Evolutionary conservation across 2,329 filamentous ascomycete genomes (phyloP), one percentile per base, ranked within the genome.

Genomic region (Metarhizium album): DNA sequence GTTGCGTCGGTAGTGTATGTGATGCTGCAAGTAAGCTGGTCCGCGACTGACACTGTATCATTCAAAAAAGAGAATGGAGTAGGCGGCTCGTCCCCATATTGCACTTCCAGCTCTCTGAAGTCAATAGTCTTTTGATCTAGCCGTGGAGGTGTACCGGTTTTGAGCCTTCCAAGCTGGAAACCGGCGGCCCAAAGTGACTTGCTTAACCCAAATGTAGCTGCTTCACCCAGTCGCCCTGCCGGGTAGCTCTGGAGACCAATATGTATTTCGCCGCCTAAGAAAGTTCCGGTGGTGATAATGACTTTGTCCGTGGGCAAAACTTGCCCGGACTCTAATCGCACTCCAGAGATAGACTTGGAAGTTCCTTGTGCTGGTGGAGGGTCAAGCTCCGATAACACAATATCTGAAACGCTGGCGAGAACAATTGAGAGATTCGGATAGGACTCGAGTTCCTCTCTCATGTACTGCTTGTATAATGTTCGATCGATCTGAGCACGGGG

Each of bases 401-500:
- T 94, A 68, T 98, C 93, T 42, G 89, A 90, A 2, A 96, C 93
- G 60, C 86, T 96, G 6, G 86, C 91, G 57, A 88, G 80, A 46
- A 97, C 72, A 45, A 97, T 81, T 22, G 81, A 86, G 55, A 98
- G 68, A 55, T 90, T 90, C 37, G 82, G 77, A 57, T 95, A 96
- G 3, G 74, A 70, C 55, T 81, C 70, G 58, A 98, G 80, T 70
- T 96, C 90, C 60, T 89, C 86, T 53, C 80, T 81, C 93, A 98
- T 97, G 64, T 95, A 79, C 62, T 81, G 84, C 70, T 90, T 86
- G 70, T 97, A 98, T 38, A 98, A 71, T 53, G 79, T 79, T 54
- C 93, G 82, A 67, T 98, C 93, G 66, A 98, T 97, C 73, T 98
- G 93, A 46, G 93, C 93, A 49, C 93, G 79, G 1, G 93, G 93